phyloP scores from a whole-genome alignment of 257 asterid species.

The Misopates orontium region DNA sequence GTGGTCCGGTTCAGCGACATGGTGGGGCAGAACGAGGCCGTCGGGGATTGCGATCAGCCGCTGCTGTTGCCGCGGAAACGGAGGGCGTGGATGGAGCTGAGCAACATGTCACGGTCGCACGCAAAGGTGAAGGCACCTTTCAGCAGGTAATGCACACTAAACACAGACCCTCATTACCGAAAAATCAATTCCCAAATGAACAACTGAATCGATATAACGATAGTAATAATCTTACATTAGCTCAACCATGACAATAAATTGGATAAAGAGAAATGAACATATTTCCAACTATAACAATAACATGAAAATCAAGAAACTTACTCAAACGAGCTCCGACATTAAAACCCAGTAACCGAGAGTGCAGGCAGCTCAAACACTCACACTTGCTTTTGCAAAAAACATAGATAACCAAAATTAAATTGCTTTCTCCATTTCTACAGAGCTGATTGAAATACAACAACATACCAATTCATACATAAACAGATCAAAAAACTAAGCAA shows the following conservation, averaged over 20 bases:
- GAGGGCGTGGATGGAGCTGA: slow-evolving; percentile 47
- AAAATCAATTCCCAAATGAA: neutral
- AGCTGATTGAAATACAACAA: no score
- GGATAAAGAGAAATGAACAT: neutral
- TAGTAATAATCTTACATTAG: neutral
- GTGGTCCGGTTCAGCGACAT: slow-evolving; percentile 41
- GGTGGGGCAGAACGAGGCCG: slow-evolving; percentile 39
- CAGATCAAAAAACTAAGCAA: no score
- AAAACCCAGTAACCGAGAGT: slow-evolving; percentile 15
- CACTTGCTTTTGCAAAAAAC: slow-evolving; percentile 24
- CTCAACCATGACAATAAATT: neutral
- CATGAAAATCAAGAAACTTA: slow-evolving; percentile 23
- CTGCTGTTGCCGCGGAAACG: slow-evolving; percentile 54
- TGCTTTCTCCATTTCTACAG: no score
- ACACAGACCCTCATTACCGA: neutral
- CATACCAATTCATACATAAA: no score
- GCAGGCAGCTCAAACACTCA: slow-evolving; percentile 10
- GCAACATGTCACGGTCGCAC: slow-evolving; percentile 35
- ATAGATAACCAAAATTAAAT: neutral
- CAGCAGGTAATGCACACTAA: neutral
- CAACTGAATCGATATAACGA: neutral
- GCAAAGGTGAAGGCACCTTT: slow-evolving; percentile 48
- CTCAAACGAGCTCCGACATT: slow-evolving; percentile 30
- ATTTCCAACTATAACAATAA: neutral
- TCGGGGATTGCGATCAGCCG: slow-evolving; percentile 44